phyloP scores from a whole-genome alignment of 805 yeast species.

The Starmerella asiatica region DNA sequence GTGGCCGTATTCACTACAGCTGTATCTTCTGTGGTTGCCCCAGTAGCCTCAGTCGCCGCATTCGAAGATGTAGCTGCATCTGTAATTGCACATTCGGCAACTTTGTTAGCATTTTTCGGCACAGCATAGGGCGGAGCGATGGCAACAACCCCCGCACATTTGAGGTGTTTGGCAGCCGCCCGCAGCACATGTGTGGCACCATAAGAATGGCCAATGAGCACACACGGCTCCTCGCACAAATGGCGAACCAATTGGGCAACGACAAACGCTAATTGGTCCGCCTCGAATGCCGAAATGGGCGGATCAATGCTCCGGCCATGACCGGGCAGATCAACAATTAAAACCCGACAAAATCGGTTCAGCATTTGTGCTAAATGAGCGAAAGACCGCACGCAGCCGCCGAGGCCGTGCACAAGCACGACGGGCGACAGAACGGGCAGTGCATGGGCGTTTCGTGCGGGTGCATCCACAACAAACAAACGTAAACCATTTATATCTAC shows the following conservation, averaged over 20 bases:
- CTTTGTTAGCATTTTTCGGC: no score
- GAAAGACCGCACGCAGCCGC: conserved; percentile 80
- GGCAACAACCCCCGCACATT: conserved; percentile 25
- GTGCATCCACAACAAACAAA: conserved; percentile 28
- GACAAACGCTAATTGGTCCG: conserved; percentile 11
- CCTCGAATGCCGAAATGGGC: conserved; percentile 7
- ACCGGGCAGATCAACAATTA: conserved; percentile 77
- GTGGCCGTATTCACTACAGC: no score
- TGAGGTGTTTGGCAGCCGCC: conserved; percentile 12
- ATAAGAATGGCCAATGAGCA: conserved; percentile 58
- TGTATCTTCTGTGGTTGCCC: not conserved
- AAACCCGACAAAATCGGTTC: conserved; percentile 46
- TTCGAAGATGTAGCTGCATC: no score
- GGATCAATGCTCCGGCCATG: conserved; percentile 43
- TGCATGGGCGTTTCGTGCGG: conserved; percentile 22
- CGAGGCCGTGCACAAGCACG: conserved; percentile 72
- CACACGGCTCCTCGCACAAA: conserved; percentile 1
- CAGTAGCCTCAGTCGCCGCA: no score
- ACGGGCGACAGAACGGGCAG: conserved; percentile 39
- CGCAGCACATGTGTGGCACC: conserved; percentile 42
- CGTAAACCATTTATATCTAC: not conserved
- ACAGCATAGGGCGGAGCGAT: conserved; percentile 26
- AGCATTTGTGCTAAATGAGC: conserved; percentile 55
- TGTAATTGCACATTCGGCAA: no score
- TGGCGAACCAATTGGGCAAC: conserved; percentile 13